Conservation (phyloP, 169 alveolate genomes). For the Plasmodium billcollinsi region DNA sequence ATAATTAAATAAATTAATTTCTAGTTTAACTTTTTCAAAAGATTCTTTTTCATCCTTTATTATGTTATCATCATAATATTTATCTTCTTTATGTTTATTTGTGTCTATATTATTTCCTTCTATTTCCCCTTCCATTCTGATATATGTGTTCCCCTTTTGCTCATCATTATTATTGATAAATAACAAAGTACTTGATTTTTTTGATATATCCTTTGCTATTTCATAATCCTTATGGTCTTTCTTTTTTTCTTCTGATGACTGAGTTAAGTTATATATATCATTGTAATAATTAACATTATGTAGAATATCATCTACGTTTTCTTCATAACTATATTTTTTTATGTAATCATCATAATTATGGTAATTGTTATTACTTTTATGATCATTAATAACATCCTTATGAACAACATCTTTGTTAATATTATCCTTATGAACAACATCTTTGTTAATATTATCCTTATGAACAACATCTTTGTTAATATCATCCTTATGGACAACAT, state of each 20-base stretch:
- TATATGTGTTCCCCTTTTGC: neutral
- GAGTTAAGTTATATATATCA: constrained; percentile 47
- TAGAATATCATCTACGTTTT: constrained; percentile 41
- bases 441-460: neutral
- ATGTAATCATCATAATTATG: no score
- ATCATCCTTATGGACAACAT: neutral
- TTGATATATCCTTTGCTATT: neutral
- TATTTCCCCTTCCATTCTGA: neutral
- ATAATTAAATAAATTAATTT: constrained; percentile 41
- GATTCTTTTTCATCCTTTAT: neutral
- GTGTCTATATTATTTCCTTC: neutral
- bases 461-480: neutral
- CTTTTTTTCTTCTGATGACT: neutral
- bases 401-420: constrained; percentile 11
- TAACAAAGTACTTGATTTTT: neutral
- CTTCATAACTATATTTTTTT: neutral
- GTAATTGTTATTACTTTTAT: no score
- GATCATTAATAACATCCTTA: no score
- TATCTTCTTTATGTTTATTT: neutral
- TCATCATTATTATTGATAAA: no score
- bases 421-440: neutral
- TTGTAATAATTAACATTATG: constrained; percentile 53
- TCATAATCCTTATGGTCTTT: neutral
- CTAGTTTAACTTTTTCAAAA: neutral
- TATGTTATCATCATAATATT: neutral